Base-by-base conservation (phyloP, 768 basidiomycete species). In the Strobilomyces confusus region DNA sequence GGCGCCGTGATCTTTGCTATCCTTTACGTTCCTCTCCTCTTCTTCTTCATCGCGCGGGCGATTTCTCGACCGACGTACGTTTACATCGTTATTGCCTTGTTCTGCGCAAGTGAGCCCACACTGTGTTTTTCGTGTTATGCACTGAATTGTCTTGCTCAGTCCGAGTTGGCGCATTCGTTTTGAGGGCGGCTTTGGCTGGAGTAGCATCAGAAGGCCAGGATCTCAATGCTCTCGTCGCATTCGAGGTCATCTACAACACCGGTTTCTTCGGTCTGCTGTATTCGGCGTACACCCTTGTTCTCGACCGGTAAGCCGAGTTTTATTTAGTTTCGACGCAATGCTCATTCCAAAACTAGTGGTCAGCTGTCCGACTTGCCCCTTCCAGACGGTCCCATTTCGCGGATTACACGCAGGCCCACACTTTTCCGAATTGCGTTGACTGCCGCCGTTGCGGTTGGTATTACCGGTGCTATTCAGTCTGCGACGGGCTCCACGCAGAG, bases 241-340 rank as follows among this genome's bases (percentile, higher is more conserved):
- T 63, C 46, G 58, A 65, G 49, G 54, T 72, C 50, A 30, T 73
- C 19, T 73, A 73, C 55, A 71, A 66, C 42, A 62, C 66, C 17
- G 71, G 71, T 40, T 70, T 73, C 66, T 73, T 69, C 23, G 68
- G 65, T 56, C 47, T 72, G 37, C 44, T 72, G 9, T 72, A 69
- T 47, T 72, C 67, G 13, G 63, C 69, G 17, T 71, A 73, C 50
- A 64, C 57, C 19, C 63, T 73, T 11, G 69, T 69, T 15, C 49
- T 69, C 12, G 69, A 73, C 43, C 59, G 70, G 70, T 70, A 43
- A 36, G 59, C 13, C 20, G n/a, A 25, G 1, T 53, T 56, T 26
- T 20, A 7, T 22, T 42, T 25, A 50, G 12, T 23, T 26, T 13
- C 20, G 4, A 5, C 26, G 9, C 23, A 7, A 15, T 32, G 14